Base-by-base conservation (phyloP, 2,329 filamentous ascomycete species). In the Fusarium sp. region DNA sequence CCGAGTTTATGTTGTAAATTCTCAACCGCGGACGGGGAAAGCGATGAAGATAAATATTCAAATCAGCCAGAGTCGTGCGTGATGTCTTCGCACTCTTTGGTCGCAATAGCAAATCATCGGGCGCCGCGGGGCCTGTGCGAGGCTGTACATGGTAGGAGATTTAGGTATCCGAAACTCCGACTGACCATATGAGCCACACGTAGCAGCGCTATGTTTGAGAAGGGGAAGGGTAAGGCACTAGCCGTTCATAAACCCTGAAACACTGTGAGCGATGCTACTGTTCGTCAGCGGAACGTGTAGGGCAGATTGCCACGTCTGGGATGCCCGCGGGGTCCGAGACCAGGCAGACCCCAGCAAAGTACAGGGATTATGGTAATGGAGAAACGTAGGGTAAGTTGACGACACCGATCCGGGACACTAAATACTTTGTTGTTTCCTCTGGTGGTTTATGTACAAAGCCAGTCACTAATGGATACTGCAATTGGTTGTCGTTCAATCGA, bases 21-120 rank as follows among this genome's bases (percentile, higher is more conserved):
- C 49, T n/a, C 14, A 2, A 9, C 23, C 19, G 3, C 7, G 19
- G 21, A 12, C 12, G 14, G 10, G 49, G 7, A 38, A 10, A 18
- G 19, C 5, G 21, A 21, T 7, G 23, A 52, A 25, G 7, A 37
- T 52, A 27, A 38, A 27, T 21, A 27, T 21, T 10, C 18, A 1
- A 25, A 8, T 19, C 16, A 8, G 3, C 15, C 19, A 4, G 3
- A 4, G 4, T 19, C 5, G 5, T 15, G 10, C 16, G 5, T 12
- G 23, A 38, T n/a, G 7, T 8, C 4, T 7, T 12, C 5, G 9
- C 49, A 27, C 21, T 27, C 19, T 16, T 27, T 27, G 4, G 18
- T 6, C 5, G 3, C 10, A 51, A 52, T 12, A 2, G 33, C 23
- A 52, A 10, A 52, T 27, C 23, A 27, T 12, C 33, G 49, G 49